Percentiles rank a stretch among this genome's conserved stretches.
phyloP scores from a whole-genome alignment of 257 asterid species.

The Ocimum tenuiflorum region DNA sequence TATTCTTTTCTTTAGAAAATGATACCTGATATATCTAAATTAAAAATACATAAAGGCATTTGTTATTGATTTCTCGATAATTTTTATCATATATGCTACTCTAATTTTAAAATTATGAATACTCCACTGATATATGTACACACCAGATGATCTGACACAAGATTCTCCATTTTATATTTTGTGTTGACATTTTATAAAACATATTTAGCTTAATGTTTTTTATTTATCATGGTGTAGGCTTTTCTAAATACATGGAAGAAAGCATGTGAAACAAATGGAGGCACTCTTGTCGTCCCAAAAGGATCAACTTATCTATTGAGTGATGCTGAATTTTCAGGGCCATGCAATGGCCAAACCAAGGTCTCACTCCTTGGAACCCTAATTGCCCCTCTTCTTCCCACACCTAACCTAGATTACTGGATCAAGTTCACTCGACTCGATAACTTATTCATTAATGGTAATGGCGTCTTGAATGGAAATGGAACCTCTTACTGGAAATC shows the following conservation, averaged over 20 bases:
- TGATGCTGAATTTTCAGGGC: constrained; percentile 22
- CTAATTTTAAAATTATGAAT: too few relatives aligned
- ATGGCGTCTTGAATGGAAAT: constrained; percentile 23
- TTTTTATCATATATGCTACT: too few relatives aligned
- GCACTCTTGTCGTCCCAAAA: not conserved
- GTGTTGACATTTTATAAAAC: too few relatives aligned
- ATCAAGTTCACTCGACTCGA: not conserved
- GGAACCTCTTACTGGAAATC: constrained; percentile 20
- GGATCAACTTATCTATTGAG: constrained; percentile 37
- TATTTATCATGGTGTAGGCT: constrained; percentile 33
- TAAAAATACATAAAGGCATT: too few relatives aligned
- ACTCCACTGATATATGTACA: too few relatives aligned
- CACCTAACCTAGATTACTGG: not conserved
- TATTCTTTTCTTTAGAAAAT: too few relatives aligned
- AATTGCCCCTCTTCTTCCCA: constrained; percentile 2
- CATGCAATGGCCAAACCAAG: constrained; percentile 23
- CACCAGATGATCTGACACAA: too few relatives aligned
- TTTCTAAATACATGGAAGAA: constrained; percentile 39
- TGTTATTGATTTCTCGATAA: too few relatives aligned
- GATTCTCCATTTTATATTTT: too few relatives aligned
- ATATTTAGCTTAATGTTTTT: too few relatives aligned
- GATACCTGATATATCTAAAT: too few relatives aligned
- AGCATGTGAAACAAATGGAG: constrained; percentile 37
- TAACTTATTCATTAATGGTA: constrained; percentile 4
- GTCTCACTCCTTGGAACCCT: constrained; percentile 10